Base-by-base conservation (phyloP, 495 filamentous ascomycete species). In the Neurospora tetraspora region DNA sequence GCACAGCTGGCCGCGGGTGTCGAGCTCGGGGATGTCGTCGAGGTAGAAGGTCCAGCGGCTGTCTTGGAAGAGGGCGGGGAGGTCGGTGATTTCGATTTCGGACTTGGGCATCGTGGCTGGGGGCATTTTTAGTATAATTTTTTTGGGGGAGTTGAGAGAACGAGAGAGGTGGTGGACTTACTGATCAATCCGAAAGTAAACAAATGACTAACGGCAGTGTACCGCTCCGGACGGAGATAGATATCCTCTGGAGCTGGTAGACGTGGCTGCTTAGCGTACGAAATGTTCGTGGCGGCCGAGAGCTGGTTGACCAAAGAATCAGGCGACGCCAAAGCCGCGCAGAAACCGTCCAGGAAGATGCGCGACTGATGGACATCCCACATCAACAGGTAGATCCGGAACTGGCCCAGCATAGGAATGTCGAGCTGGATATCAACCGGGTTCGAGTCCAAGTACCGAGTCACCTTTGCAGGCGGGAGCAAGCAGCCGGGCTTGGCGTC, bases 1-100 rank as follows among this genome's bases (percentile, higher is more conserved):
- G 73, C 88, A 89, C 10, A 82, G 82, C 59, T 82, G 77, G 53
- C 84, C 80, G 9, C 83, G 81, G 6, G 82, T 84, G 71, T 87
- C 88, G 53, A 85, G 76, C 75, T 83, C 80, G 39, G 83, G 83
- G 42, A 82, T 76, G 77, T 90, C 81, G 73, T 92, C 91, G 0
- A 90, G 81, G 77, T 93, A 92, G 36, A 92, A 85, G 0, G 88
- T 89, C 90, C 90, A 92, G n/a, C 86, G 82, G 77, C 88, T 89
- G 37, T 85, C 80, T 72, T 87, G 84, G 61, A 92, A 77, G 14
- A 87, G 72, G 0, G 78, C 70, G 11, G 90, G 89, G 2, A 93
- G 80, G 73, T 91, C 88, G 7, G 83, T 79, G 38, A 92, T 82
- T 77, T 92, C 91, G 53, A 92, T 83, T 4, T 85, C 83, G 5